Conservation (phyloP, 176 grass and related monocot genomes). For the Avena atlantica region DNA sequence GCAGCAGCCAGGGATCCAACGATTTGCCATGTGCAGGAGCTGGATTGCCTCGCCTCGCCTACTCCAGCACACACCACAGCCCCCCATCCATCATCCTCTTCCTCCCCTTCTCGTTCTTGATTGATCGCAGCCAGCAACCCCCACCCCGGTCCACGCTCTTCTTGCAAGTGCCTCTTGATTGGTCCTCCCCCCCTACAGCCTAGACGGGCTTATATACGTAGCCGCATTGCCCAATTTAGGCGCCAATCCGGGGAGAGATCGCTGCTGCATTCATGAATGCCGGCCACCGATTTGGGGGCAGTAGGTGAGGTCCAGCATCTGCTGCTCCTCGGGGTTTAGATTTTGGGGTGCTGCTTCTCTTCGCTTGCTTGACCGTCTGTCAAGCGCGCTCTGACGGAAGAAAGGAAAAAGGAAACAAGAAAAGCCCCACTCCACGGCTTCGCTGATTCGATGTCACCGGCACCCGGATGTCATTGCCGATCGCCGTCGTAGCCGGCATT, state of each 20-base stretch:
- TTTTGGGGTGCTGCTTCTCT: background rate
- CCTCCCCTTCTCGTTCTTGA: background rate
- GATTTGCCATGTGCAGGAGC: constrained; percentile 36
- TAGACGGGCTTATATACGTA: background rate
- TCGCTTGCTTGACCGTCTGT: constrained; percentile 14
- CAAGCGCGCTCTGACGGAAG: constrained; percentile 14
- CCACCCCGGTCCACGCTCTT: constrained; percentile 12
- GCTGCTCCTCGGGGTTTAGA: background rate
- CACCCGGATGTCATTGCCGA: constrained; percentile 76
- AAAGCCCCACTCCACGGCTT: background rate
- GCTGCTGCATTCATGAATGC: constrained; percentile 47
- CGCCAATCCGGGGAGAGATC: constrained; percentile 30
- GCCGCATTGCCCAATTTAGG: constrained; percentile 52
- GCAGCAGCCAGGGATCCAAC: constrained; percentile 17
- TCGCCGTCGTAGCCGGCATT: constrained; percentile 79
- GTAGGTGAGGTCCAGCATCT: constrained; percentile 40
- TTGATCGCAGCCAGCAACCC: constrained; percentile 23
- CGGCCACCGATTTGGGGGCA: constrained; percentile 44
- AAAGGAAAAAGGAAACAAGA: background rate
- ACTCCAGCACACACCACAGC: constrained; percentile 27
- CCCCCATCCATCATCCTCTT: constrained; percentile 30
- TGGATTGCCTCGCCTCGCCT: background rate
- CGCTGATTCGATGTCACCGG: constrained; percentile 84
- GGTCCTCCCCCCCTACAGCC: background rate
- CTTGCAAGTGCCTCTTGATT: constrained; percentile 19